Evolutionary conservation across 805 yeast genomes (phyloP), one percentile per base, ranked within the genome.

Genomic region (Starmerella apis): DNA sequence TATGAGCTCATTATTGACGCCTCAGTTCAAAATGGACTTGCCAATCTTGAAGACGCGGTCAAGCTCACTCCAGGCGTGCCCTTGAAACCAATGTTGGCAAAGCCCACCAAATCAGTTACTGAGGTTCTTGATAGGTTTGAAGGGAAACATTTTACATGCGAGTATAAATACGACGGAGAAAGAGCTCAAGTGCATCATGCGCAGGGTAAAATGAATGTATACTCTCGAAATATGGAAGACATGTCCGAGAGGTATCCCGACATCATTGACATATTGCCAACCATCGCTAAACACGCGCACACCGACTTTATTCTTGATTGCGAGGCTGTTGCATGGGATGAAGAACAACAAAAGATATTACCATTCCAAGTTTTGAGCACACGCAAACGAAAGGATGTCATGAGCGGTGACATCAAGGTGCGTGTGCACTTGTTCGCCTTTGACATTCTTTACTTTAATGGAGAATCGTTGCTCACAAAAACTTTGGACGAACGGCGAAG

Each of bases 291-390:
- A 36, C 67, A 68, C 23, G 56, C 60, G 3, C 56, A 56, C 10
- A 54, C 61, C 1, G 75, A 84, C 8, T 72, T 90, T 65, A 86
- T 92, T 51, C 65, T 92, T 51, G 98, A 92, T 64, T 84, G 96
- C 68, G 98, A 92, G 67, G 96, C 96, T 7, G 98, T 92, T 8
- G 98, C 98, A 0, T 92, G 95, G 94, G 96, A 90, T 65, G 71
- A 81, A 49, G 81, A 75, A 47, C 72, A 74, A 20, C 65, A 77
- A n/a, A 84, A 82, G 64, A 90, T 92, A 50, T 68, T 92, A 50
- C 98, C 98, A 1, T 92, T 92, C 67, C 98, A 92, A 65, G 83
- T 86, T 0, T 69, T 92, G 46, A 83, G 95, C 1, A 92, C 98
- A 0, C 77, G 98, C 65, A 92, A 92, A 68, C 76, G 97, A 47